Percentiles rank a stretch among this genome's conserved stretches.
phyloP scores from a whole-genome alignment of 345 rosid species.

The Gossypium turneri region DNA sequence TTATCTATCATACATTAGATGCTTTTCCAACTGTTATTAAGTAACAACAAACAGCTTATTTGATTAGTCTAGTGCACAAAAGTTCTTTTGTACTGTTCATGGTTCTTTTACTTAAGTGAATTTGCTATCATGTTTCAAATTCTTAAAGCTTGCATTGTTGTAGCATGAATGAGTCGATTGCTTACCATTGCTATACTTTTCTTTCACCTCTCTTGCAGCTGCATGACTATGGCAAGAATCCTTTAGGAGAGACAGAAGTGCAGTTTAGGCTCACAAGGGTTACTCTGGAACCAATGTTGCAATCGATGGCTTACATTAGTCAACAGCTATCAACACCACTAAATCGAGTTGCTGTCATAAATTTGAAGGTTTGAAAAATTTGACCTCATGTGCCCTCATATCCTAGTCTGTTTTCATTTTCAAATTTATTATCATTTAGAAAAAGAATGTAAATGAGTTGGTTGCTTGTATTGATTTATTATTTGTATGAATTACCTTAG shows the following conservation, averaged over 20 bases:
- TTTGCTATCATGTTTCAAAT: not conserved
- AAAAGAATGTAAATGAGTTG: not conserved
- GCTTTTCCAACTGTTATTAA: not conserved
- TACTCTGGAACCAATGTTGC: slow-evolving; percentile 61
- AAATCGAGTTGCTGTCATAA: slow-evolving; percentile 63
- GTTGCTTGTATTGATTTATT: not conserved
- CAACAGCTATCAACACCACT: slow-evolving; percentile 58
- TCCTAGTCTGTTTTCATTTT: not conserved
- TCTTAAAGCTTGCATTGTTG: not conserved
- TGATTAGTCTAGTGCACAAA: not conserved
- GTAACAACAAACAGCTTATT: not conserved
- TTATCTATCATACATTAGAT: not conserved
- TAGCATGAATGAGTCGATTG: not conserved
- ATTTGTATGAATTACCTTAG: not conserved
- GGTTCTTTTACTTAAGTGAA: not conserved
- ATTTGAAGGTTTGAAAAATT: slow-evolving; percentile 43
- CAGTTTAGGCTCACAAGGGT: slow-evolving; percentile 57
- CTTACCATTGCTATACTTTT: slow-evolving; percentile 11
- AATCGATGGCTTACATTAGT: slow-evolving; percentile 61
- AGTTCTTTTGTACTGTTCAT: not conserved
- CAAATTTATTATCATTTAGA: not conserved
- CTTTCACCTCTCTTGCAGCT: slow-evolving; percentile 30
- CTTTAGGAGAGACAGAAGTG: slow-evolving; percentile 50
- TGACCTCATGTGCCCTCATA: not conserved
- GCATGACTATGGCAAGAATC: slow-evolving; percentile 56